phyloP scores from a whole-genome alignment of 768 basidiomycete genomes.

The Podaxis sp. region DNA sequence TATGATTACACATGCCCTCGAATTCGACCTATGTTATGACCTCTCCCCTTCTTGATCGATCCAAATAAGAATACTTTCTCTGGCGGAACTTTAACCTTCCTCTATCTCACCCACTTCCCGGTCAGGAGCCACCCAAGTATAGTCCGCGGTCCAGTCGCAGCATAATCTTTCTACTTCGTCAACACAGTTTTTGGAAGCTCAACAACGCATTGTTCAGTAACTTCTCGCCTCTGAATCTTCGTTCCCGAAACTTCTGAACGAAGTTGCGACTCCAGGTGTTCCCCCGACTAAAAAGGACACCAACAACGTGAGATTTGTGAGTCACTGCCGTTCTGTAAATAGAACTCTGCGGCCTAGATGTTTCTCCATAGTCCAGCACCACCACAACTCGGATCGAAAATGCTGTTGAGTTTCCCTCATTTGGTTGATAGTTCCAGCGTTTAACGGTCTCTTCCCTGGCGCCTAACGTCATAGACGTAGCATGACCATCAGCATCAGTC shows the following conservation, averaged over 20 bases:
- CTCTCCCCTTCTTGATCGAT: background rate
- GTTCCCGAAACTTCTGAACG: background rate
- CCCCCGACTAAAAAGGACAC: background rate
- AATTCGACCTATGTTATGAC: slow-evolving; percentile 1
- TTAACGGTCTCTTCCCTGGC: background rate
- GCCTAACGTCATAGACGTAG: background rate
- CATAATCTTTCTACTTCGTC: background rate
- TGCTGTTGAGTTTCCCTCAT: slow-evolving; percentile 8
- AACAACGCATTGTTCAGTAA: background rate
- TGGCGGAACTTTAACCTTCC: background rate
- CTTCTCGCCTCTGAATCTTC: background rate
- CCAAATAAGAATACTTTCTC: slow-evolving; percentile 1
- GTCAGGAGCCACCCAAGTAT: background rate
- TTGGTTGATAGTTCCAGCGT: background rate
- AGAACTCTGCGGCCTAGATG: background rate
- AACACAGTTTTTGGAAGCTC: background rate
- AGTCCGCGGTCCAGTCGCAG: background rate
- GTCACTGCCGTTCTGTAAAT: background rate
- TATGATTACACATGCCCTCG: slow-evolving; percentile 28
- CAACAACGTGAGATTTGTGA: background rate
- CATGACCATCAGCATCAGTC: background rate
- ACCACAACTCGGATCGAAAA: background rate
- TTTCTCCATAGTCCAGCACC: background rate
- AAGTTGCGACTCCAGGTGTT: background rate
- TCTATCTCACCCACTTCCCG: background rate